Conservation (phyloP, 2,329 filamentous ascomycete genomes). For the Scleromitrula shiraiana region DNA sequence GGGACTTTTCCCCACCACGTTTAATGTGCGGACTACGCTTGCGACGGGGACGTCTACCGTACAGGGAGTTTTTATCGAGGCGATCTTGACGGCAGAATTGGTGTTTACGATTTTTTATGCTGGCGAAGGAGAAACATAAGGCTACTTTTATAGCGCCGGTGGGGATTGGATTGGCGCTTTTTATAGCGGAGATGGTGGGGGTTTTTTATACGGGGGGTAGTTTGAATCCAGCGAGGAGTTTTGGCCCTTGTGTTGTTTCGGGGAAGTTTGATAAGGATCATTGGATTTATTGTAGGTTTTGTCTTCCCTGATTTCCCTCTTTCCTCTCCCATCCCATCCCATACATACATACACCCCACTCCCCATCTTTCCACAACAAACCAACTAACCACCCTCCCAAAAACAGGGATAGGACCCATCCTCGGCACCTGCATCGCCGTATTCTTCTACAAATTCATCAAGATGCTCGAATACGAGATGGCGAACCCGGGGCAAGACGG, state of each 20-base stretch:
- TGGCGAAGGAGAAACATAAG: slow-evolving; percentile 41
- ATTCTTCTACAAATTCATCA: slow-evolving; percentile 41
- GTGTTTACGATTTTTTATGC: slow-evolving; percentile 44
- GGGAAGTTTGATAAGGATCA: slow-evolving; percentile 36
- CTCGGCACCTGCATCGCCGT: slow-evolving; percentile 42
- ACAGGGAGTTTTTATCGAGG: slow-evolving; percentile 43
- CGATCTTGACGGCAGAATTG: slow-evolving; percentile 39
- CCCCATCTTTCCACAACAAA: no score
- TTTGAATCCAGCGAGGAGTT: slow-evolving; percentile 40
- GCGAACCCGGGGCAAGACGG: slow-evolving; percentile 30
- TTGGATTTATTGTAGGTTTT: slow-evolving; percentile 37
- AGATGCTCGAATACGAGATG: slow-evolving; percentile 44
- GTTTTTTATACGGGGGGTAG: slow-evolving; percentile 42
- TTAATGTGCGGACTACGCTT: slow-evolving; percentile 37
- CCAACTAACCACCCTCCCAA: neutral
- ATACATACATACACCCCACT: neutral
- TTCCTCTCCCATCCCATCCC: neutral
- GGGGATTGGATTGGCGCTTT: slow-evolving; percentile 39
- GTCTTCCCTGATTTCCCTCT: no score
- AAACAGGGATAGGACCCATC: slow-evolving; percentile 39
- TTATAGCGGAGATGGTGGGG: slow-evolving; percentile 39
- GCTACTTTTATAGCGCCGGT: slow-evolving; percentile 40
- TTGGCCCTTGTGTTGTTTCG: slow-evolving; percentile 40
- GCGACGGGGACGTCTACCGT: slow-evolving; percentile 32
- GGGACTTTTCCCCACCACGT: slow-evolving; percentile 32